Base-by-base conservation (phyloP, 768 basidiomycete species). In the Austroboletus festivus region DNA sequence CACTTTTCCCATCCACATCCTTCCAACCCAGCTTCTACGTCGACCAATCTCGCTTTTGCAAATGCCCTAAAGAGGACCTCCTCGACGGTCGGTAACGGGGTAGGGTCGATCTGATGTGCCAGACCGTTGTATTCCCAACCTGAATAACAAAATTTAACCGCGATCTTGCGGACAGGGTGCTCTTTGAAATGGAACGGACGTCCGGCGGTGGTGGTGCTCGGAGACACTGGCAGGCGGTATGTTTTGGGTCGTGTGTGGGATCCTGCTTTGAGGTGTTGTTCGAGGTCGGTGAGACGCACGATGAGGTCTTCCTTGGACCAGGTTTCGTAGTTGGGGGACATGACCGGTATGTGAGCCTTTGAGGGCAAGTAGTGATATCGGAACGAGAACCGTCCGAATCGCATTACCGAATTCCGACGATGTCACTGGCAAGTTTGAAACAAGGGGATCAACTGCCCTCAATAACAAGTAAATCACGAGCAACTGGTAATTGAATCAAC, bases 91-190 rank as follows among this genome's bases (percentile, higher is more conserved):
- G 92, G 90, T 9, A 93, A 68, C 7, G 86, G 82, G 1, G 86
- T 86, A 7, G 77, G 75, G 23, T 73, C 76, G 31, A 71, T 62
- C 64, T 98, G 96, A 61, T 81, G 83, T 1, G 93, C 92, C 37
- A 99, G 78, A 12, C 95, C 96, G 47, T 85, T 83, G 63, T 95
- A 97, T 22, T 89, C 86, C 81, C 85, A 88, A 13, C 95, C 95
- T 38, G 90, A 82, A 61, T 97, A 99, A 62, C 83, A 86, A 63
- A 98, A 91, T 60, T 90, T 87, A 45, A 99, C 73, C 1, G 96
- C 96, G 52, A 99, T 92, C 70, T 97, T 97, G 44, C 89, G 86
- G 31, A 77, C 75, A 7, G 89, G 80, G 61, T 92, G 77, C 5
- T 77, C 70, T 19, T 78, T 64, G 65, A 92, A 89, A 51, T 82